Base-by-base conservation (phyloP, 306 rosid species). In the Argentina anserina region DNA sequence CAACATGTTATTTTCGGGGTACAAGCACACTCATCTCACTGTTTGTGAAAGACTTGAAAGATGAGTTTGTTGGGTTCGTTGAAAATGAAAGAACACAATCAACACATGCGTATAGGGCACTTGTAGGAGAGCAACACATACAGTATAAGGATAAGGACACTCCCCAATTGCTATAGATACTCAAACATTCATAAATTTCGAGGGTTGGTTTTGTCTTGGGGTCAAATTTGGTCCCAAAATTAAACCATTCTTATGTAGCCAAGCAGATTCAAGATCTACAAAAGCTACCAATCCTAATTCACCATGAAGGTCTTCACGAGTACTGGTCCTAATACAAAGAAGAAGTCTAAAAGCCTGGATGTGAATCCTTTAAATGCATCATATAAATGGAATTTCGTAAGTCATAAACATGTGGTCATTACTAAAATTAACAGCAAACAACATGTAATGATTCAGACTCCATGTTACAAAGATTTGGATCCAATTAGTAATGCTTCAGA, bases 381-480 rank as follows among this genome's bases (percentile, higher is more conserved):
- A 36, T 62, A 20, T 36, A 20, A 15, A 4, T 45, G 53, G 14
- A 6, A 21, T 9, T 14, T 13, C 25, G 12, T 20, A 34, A 21
- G 12, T 13, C 25, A n/a, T 20, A 34, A 21, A 12, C 49, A 70
- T 13, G 74, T 70, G 74, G 9, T 12, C 34, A 52, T 21, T 68
- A n/a, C 74, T 34, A 33, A 41, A 55, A 2, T 8, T 0, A 25
- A 26, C 28, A 17, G 25, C 26, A 71, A 71, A 70, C 9, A 52
- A 7, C 34, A 13, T 14, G 17, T 12, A 31, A 29, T 9, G 60
- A 45, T 1, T 67, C 43, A 47, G 6, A 68, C 8, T 11, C 62
- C 62, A 73, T 73, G 77, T n/a, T 46, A 36, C 62, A 13, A 28
- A 59, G 68, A 42, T 59, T 59, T 58, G 67, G 47, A 71, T 37